Evolutionary conservation across 1,284 basidiomycete genomes (phyloP).

Genomic region (Rhodotorula sp.): DNA sequence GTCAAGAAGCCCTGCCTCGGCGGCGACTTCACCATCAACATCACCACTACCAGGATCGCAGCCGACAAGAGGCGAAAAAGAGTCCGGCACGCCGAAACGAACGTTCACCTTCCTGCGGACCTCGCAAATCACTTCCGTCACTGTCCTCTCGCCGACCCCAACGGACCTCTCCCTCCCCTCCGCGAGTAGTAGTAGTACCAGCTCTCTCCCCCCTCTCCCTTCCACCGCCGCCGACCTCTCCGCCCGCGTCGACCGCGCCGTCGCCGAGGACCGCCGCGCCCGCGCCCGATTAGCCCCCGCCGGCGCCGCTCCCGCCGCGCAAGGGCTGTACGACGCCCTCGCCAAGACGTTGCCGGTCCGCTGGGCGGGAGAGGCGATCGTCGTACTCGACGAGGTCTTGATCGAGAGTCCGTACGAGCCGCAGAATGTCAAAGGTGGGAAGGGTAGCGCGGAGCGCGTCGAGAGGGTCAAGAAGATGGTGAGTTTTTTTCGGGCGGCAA

Average conservation of each 20-base stretch:
- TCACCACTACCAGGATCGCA: neutral
- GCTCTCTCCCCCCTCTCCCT: neutral
- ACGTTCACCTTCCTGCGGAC: slow-evolving; percentile 28
- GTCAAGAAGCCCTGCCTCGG: neutral
- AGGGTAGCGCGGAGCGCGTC: slow-evolving; percentile 19
- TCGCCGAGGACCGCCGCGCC: slow-evolving; percentile 8
- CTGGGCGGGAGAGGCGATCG: slow-evolving; percentile 25
- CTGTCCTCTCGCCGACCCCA: slow-evolving; percentile 16
- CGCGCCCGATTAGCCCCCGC: slow-evolving; percentile 13
- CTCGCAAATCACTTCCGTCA: slow-evolving; percentile 25
- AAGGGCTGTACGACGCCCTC: slow-evolving; percentile 34
- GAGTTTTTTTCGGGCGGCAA: too few species aligned
- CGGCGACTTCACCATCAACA: neutral
- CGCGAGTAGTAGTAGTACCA: neutral
- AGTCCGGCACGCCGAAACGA: neutral
- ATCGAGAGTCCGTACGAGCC: slow-evolving; percentile 22
- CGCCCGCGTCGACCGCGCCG: slow-evolving; percentile 14
- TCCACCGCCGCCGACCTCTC: slow-evolving; percentile 8
- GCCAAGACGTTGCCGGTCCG: slow-evolving; percentile 33
- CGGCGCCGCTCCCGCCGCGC: slow-evolving; percentile 20
- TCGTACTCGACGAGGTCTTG: slow-evolving; percentile 38
- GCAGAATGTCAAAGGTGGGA: slow-evolving; percentile 26
- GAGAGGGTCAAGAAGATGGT: slow-evolving; percentile 30
- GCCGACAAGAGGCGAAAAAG: neutral
- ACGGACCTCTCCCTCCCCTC: slow-evolving; percentile 8